Conservation (phyloP, 2,329 filamentous ascomycete species). For the Ceratocystis lukuohia region DNA sequence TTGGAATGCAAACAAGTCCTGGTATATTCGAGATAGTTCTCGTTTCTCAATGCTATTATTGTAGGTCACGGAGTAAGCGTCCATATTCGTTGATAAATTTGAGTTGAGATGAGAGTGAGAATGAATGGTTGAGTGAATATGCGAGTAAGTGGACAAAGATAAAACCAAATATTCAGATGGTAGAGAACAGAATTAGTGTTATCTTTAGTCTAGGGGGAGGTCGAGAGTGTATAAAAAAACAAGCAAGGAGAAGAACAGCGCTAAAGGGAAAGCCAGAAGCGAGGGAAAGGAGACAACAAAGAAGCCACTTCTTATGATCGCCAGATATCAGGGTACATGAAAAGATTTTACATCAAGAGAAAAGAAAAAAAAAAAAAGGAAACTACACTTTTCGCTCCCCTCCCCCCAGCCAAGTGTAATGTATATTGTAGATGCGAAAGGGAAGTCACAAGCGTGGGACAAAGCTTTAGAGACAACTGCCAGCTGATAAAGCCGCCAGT, state of each 20-base stretch:
- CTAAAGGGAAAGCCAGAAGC: background rate
- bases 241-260: no score
- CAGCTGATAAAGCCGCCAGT: background rate
- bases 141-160: no score
- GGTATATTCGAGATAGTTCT: slow-evolving; percentile 14
- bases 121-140: background rate
- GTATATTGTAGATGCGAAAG: background rate
- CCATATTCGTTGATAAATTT: slow-evolving; percentile 9
- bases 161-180: no score
- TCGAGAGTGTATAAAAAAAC: no score
- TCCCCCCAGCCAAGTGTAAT: background rate
- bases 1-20: slow-evolving; percentile 17
- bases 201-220: no score
- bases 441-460: background rate
- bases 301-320: background rate
- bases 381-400: background rate
- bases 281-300: background rate
- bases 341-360: background rate
- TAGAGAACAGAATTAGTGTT: no score
- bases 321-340: background rate
- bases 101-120: background rate
- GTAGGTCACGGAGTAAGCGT: slow-evolving; percentile 17
- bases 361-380: background rate
- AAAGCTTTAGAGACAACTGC: slow-evolving; percentile 5
- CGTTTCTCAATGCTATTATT: slow-evolving; percentile 15